Percentiles rank a stretch among this genome's conserved stretches.
These are phyloP conservation scores for Capronia americana DNA, from an alignment of 2,329 filamentous ascomycete species.

Conservation along the genomic window DNA sequence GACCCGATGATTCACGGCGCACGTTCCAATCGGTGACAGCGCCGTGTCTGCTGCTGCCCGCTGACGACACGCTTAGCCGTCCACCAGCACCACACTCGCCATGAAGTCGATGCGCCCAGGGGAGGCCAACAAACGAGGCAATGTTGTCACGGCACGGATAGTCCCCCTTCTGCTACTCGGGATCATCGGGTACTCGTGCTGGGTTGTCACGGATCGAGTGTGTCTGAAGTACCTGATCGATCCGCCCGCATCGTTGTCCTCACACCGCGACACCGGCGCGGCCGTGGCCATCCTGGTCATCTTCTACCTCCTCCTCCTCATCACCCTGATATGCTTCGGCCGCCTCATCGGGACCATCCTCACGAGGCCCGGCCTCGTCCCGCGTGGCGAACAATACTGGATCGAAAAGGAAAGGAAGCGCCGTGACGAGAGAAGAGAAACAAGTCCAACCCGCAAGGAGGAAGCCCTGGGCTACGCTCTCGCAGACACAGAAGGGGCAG, in stretches of 20 bases:
- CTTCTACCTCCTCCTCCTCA: constrained; percentile 73
- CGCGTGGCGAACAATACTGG: constrained; percentile 60
- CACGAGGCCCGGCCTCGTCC: constrained; percentile 74
- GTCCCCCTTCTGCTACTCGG: constrained; percentile 74
- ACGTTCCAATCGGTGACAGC: constrained; percentile 8
- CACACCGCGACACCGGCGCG: constrained; percentile 57
- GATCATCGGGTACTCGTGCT: constrained; percentile 72
- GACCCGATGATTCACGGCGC: constrained; percentile 6
- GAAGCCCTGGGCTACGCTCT: constrained; percentile 28
- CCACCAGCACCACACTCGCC: background rate
- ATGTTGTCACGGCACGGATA: constrained; percentile 66
- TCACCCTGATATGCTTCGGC: constrained; percentile 71
- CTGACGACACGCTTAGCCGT: background rate
- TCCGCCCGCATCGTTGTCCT: constrained; percentile 48
- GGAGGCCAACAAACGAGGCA: constrained; percentile 43
- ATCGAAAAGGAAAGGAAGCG: constrained; percentile 40
- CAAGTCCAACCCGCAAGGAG: constrained; percentile 27
- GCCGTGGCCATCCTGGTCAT: constrained; percentile 74
- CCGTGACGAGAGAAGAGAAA: constrained; percentile 25
- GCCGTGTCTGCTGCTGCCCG: background rate
- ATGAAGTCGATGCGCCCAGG: constrained; percentile 29
- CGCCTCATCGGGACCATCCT: constrained; percentile 73
- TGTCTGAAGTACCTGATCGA: constrained; percentile 75
- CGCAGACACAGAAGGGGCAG: constrained; percentile 13
- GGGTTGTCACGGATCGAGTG: constrained; percentile 70